Evolutionary conservation across 2,329 filamentous ascomycete species (phyloP).

Genomic region (Xylariaceae sp.): DNA sequence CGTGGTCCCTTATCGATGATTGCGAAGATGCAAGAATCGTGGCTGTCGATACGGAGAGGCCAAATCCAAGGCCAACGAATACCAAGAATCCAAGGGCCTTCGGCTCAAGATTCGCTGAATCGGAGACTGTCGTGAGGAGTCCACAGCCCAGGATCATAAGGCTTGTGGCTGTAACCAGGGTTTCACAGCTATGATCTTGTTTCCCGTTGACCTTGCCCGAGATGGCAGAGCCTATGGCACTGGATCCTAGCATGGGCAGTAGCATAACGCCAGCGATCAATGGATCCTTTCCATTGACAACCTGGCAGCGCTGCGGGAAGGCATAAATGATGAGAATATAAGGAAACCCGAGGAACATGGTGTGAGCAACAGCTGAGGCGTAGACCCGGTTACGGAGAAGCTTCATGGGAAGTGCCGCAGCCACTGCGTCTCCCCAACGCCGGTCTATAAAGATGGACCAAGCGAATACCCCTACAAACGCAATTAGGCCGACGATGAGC

Average conservation of each 20-base stretch:
- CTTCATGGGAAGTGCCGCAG: constrained; percentile 43
- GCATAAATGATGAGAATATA: constrained; percentile 46
- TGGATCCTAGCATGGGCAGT: constrained; percentile 47
- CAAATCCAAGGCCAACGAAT: constrained; percentile 50
- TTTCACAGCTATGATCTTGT: constrained; percentile 41
- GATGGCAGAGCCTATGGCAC: constrained; percentile 41
- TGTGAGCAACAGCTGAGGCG: constrained; percentile 38
- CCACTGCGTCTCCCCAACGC: constrained; percentile 31
- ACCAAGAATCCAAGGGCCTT: constrained; percentile 46
- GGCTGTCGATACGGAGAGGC: constrained; percentile 42
- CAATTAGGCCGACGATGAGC: constrained; percentile 35
- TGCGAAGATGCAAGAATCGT: constrained; percentile 43
- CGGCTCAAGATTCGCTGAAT: constrained; percentile 34
- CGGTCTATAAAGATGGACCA: constrained; percentile 37
- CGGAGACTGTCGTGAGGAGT: constrained; percentile 39
- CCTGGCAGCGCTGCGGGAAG: constrained; percentile 46
- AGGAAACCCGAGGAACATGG: constrained; percentile 46
- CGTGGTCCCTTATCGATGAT: constrained; percentile 41
- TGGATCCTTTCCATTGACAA: constrained; percentile 44
- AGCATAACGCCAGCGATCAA: constrained; percentile 47
- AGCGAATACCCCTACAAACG: constrained; percentile 35
- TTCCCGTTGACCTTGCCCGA: constrained; percentile 40
- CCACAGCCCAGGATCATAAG: constrained; percentile 45
- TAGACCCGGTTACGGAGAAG: constrained; percentile 47
- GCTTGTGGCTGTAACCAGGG: constrained; percentile 38